Conservation (phyloP, 2,329 filamentous ascomycete genomes). For the Penicillium italicum region DNA sequence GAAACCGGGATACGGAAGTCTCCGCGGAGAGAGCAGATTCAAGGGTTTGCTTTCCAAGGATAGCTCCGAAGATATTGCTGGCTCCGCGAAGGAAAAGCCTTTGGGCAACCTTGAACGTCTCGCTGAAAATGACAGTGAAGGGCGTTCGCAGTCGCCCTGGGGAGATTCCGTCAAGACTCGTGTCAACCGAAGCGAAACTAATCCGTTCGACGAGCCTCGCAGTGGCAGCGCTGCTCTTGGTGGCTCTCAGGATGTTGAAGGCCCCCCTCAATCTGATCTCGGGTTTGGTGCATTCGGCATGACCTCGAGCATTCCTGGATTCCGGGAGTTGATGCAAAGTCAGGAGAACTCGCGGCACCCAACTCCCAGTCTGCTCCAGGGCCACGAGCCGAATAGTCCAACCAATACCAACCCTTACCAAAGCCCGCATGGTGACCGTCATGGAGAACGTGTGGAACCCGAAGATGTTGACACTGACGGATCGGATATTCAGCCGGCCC, state of each 20-base stretch:
- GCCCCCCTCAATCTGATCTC: constrained; percentile 39
- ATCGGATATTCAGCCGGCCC: constrained; percentile 50
- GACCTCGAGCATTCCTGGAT: constrained; percentile 55
- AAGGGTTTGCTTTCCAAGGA: constrained; percentile 82
- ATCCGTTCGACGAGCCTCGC: constrained; percentile 51
- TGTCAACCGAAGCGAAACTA: constrained; percentile 48
- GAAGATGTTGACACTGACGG: constrained; percentile 58
- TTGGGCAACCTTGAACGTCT: constrained; percentile 53
- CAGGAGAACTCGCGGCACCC: constrained; percentile 58
- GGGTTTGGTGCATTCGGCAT: constrained; percentile 60
- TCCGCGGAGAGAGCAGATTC: constrained; percentile 74
- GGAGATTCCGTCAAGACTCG: constrained; percentile 47
- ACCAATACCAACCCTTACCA: constrained; percentile 96
- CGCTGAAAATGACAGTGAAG: constrained; percentile 49
- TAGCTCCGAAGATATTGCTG: constrained; percentile 60
- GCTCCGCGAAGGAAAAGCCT: constrained; percentile 53
- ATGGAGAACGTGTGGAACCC: constrained; percentile 48
- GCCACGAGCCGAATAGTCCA: constrained; percentile 74
- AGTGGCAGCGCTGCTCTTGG: constrained; percentile 66
- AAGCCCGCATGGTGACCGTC: constrained; percentile 74
- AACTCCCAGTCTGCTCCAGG: constrained; percentile 49
- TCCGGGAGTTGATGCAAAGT: constrained; percentile 56
- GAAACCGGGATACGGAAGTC: constrained; percentile 62
- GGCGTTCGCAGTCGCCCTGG: constrained; percentile 51
- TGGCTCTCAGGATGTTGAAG: constrained; percentile 65